Conservation (phyloP, 768 basidiomycete species). For the Lactarius hengduanensis region DNA sequence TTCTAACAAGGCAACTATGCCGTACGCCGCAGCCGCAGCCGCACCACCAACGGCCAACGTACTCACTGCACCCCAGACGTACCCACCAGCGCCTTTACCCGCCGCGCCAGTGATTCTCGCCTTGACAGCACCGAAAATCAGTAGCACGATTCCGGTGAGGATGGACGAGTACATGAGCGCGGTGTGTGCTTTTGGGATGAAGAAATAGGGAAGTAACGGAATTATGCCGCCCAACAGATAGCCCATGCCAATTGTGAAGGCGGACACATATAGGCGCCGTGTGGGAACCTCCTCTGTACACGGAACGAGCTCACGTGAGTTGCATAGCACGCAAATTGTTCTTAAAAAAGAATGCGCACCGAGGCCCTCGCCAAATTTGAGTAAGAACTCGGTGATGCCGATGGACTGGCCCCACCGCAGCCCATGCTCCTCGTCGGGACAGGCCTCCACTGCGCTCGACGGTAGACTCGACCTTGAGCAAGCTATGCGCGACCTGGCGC, state of each 20-base stretch:
- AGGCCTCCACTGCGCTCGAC: constrained; percentile 17
- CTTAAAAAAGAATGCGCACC: constrained; percentile 41
- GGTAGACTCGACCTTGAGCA: constrained; percentile 62
- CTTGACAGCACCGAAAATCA: constrained; percentile 91
- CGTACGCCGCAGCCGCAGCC: constrained; percentile 77
- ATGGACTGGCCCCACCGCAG: constrained; percentile 73
- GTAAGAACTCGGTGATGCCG: constrained; percentile 88
- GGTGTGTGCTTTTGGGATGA: constrained; percentile 65
- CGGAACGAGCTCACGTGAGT: neutral
- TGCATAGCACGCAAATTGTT: neutral
- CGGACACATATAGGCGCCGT: constrained; percentile 81
- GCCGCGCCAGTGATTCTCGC: constrained; percentile 81
- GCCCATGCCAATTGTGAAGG: constrained; percentile 92
- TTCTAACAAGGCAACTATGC: constrained; percentile 54
- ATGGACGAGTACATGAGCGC: constrained; percentile 72
- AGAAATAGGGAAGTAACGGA: constrained; percentile 92
- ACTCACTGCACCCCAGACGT: constrained; percentile 83
- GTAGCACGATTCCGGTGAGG: constrained; percentile 79
- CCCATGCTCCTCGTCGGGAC: constrained; percentile 52
- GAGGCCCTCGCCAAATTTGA: constrained; percentile 94
- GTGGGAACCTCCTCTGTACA: constrained; percentile 81
- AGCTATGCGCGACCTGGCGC: constrained; percentile 69
- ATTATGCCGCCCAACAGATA: constrained; percentile 93
- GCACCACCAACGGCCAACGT: constrained; percentile 88
- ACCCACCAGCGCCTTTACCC: constrained; percentile 60